A percentile compares a stretch with the other conserved stretches of the same genome.
These are phyloP conservation scores for Apiospora kogelbergensis DNA, from an alignment of 2,329 filamentous ascomycete species.

Conservation along the genomic window DNA sequence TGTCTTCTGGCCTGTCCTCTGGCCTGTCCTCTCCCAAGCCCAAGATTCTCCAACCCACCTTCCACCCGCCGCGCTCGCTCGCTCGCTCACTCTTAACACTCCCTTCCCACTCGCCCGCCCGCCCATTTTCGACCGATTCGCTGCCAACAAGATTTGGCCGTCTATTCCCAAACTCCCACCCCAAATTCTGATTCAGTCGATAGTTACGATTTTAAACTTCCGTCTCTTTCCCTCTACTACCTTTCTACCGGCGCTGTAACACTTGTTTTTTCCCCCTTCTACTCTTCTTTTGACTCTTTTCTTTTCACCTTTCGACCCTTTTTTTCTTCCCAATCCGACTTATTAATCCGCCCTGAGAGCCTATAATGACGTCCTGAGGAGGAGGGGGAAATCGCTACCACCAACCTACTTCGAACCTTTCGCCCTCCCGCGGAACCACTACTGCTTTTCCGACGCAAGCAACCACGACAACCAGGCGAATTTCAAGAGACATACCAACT, in stretches of 20 bases:
- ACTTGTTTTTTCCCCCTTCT: not conserved
- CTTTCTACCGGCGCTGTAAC: not conserved
- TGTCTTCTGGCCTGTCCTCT: not conserved
- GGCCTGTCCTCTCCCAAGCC: not conserved
- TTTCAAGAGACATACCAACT: not conserved
- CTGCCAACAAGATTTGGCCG: conserved; percentile 4
- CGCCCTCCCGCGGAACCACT: not conserved
- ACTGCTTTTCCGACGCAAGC: not conserved
- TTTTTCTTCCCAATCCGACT: not conserved
- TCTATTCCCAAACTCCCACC: not conserved
- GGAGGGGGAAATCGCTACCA: not conserved
- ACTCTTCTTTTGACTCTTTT: not conserved
- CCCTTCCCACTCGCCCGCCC: not conserved
- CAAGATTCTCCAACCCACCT: too few relatives aligned
- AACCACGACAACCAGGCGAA: not conserved
- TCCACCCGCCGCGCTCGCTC: too few relatives aligned
- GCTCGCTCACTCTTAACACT: not conserved
- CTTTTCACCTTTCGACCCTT: not conserved
- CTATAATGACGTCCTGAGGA: conserved; percentile 7
- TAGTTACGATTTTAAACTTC: not conserved
- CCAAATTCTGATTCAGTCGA: conserved; percentile 7
- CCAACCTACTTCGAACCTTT: not conserved
- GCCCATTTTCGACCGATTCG: not conserved
- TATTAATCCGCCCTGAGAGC: not conserved
- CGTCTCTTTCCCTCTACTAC: not conserved